Percentiles rank a stretch among this genome's conserved stretches.
phyloP scores from a whole-genome alignment of 202 grass and related monocot species.

The Digitaria exilis region DNA sequence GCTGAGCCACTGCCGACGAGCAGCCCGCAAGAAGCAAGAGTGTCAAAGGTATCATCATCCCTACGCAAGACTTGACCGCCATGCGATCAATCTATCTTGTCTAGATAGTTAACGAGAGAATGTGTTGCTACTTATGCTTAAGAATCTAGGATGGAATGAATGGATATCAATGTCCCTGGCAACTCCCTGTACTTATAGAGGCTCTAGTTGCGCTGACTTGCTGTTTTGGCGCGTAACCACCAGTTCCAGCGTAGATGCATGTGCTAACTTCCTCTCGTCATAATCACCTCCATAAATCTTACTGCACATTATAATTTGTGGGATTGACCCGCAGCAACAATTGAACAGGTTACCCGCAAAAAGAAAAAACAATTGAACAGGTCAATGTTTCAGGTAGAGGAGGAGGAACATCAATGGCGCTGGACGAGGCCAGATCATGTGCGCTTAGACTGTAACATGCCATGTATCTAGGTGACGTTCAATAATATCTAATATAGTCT shows the following conservation, averaged over 20 bases:
- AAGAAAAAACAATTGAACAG: too few relatives aligned
- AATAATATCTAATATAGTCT: too few relatives aligned
- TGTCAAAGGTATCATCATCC: background rate
- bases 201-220: background rate
- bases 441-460: background rate
- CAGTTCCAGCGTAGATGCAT: background rate
- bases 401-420: background rate
- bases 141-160: background rate
- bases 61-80: background rate
- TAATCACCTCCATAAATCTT: background rate
- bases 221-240: background rate
- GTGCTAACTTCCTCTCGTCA: background rate
- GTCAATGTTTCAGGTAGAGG: background rate
- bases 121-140: background rate
- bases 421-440: background rate
- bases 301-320: background rate
- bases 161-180: background rate
- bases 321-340: background rate
- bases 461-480: too few relatives aligned
- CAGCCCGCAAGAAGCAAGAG: background rate
- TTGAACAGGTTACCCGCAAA: too few relatives aligned
- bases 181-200: background rate
- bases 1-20: background rate
- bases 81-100: background rate
- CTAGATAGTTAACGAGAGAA: background rate